Base-by-base conservation (phyloP, 1,284 basidiomycete genomes). In the Rhodotorula sp. region DNA sequence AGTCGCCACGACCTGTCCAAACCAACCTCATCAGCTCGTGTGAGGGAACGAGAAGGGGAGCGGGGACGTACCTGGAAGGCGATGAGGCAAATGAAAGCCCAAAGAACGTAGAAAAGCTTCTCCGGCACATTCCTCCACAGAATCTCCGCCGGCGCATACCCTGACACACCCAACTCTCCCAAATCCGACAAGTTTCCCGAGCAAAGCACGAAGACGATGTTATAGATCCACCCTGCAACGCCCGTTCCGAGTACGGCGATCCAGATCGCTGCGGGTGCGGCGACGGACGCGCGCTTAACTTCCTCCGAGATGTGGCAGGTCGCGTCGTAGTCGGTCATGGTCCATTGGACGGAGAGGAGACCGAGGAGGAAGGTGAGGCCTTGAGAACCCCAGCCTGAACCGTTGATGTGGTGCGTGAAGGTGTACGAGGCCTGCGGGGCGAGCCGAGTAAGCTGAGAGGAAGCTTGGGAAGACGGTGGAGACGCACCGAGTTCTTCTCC, bases 251-350 rank as follows among this genome's bases (percentile, higher is more conserved):
- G 82, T 44, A 94, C 92, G 64, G 93, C 93, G 61, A 93, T 88
- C 52, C 65, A 70, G 77, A 94, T 93, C 16, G 91, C 91, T 54
- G 87, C 81, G 18, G 81, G 81, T 4, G 81, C 91, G 65, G 92
- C 89, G 76, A 92, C 90, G 5, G 92, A 90, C 15, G 94, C 93
- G 60, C 90, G 86, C 77, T 87, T 87, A 47, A 96, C 90, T 81
- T 96, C 94, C 78, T 96, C 93, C 9, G 89, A 90, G 72, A 96
- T 95, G 80, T 96, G 94, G 3, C 92, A 92, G 9, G 83, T 82
- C 4, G 81, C 82, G 67, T 83, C 82, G 75, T 83, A 82, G 68
- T 82, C 82, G 18, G 53, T 75, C 76, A 70, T 70, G 44, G 68
- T 70, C 68, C 68, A 95, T 80, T 95, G 91, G 16, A 96, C 93